Evolutionary conservation across 345 rosid genomes (phyloP), one percentile per base, ranked within the genome.

Genomic region (Stellera chamaejasme): DNA sequence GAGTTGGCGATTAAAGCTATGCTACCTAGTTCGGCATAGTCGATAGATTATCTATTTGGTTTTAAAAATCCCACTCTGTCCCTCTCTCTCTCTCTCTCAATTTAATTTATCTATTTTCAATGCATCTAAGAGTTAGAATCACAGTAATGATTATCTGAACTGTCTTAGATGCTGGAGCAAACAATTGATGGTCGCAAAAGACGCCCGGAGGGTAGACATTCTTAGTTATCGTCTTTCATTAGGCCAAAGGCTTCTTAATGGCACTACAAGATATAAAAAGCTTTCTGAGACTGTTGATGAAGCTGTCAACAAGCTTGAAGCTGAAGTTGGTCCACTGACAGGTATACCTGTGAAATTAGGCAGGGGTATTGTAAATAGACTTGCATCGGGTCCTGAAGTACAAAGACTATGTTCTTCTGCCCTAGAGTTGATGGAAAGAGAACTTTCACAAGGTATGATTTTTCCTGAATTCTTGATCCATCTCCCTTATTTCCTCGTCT

Each of bases 341-440:
- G 95, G 90, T 59, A 61, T 79, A 68, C 86, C 90, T 3, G 84
- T 76, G 56, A 86, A 86, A 74, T 84, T 83, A 77, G 93, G 88
- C 59, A 72, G 90, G 51, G 93, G 90, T 51, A 84, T 82, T n/a
- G 95, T 87, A 51, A 84, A 81, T 66, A 76, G 93, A 69, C 88
- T 90, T 76, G 70, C 87, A 19, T 75, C 75, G 2, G 95, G 97
- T 47, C 65, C 81, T 3, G 79, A 76, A 63, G 81, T 81, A 62
- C 95, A 84, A 77, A 78, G 75, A 58, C 73, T 77, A 10, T 90
- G 97, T 41, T 65, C 77, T 62, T 13, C 42, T 45, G 97, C 92
- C 2, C 57, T 90, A 59, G 81, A 80, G 45, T 68, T 68, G 42
- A 65, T 87, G 67, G 88, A 84, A 63, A 74, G 72, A 59, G 57